Evolutionary conservation across 2,329 filamentous ascomycete species (phyloP).

Genomic region (Rugonectria rugulosa): DNA sequence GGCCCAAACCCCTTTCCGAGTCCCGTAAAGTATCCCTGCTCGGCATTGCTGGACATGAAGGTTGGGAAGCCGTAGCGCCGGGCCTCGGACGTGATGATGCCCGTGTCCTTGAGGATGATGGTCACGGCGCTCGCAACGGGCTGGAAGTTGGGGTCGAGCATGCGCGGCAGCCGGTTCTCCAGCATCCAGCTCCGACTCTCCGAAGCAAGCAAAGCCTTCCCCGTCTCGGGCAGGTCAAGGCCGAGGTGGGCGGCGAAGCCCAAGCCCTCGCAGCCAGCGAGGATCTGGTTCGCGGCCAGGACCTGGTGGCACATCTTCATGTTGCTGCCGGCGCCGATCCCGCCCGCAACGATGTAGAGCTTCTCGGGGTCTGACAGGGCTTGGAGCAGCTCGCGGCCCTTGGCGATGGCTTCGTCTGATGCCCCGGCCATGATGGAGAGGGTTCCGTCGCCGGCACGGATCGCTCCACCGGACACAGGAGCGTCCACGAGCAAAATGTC

Average conservation of each 20-base stretch:
- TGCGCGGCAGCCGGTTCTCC: slow-evolving; percentile 64
- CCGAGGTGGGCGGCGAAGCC: slow-evolving; percentile 65
- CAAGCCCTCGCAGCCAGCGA: slow-evolving; percentile 66
- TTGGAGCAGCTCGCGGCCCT: slow-evolving; percentile 65
- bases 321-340: slow-evolving; percentile 69
- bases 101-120: slow-evolving; percentile 68
- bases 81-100: slow-evolving; percentile 73
- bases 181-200: slow-evolving; percentile 69
- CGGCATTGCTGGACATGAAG: slow-evolving; percentile 67
- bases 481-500: slow-evolving; percentile 46
- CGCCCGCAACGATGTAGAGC: slow-evolving; percentile 68
- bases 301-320: slow-evolving; percentile 76
- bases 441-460: slow-evolving; percentile 64
- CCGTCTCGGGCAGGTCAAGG: slow-evolving; percentile 54
- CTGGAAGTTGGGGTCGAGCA: slow-evolving; percentile 59
- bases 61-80: slow-evolving; percentile 64
- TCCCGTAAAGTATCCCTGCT: slow-evolving; percentile 70
- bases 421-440: slow-evolving; percentile 78
- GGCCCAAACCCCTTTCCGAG: slow-evolving; percentile 59
- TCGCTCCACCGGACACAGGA: slow-evolving; percentile 40
- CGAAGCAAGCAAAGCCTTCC: slow-evolving; percentile 53
- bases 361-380: slow-evolving; percentile 69
- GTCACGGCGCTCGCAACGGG: slow-evolving; percentile 65
- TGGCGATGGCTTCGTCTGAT: slow-evolving; percentile 61
- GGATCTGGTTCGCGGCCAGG: slow-evolving; percentile 69